phyloP scores from a whole-genome alignment of 2,329 filamentous ascomycete genomes.

The Phialocephala subalpina region DNA sequence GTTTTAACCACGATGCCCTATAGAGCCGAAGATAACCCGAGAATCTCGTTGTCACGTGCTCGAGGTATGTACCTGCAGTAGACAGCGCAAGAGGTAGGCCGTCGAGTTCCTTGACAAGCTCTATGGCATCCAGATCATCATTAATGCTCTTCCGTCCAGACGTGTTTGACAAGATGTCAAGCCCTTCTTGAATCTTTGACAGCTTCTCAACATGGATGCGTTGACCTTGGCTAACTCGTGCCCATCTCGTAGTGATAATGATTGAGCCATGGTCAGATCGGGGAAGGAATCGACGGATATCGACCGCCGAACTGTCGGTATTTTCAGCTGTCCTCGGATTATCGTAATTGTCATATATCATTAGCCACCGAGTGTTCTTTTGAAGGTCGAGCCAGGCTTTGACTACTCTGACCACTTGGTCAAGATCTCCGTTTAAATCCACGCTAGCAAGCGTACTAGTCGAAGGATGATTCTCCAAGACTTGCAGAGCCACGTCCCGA shows the following conservation, averaged over 20 bases:
- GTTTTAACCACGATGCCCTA: constrained; percentile 21
- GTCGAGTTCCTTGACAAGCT: constrained; percentile 22
- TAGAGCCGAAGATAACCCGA: constrained; percentile 22
- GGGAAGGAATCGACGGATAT: constrained; percentile 20
- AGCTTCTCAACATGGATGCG: constrained; percentile 20
- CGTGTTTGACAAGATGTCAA: constrained; percentile 20
- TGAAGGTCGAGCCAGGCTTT: constrained; percentile 19
- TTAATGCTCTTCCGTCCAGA: constrained; percentile 11
- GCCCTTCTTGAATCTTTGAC: constrained; percentile 13
- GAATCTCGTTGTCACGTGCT: constrained; percentile 18
- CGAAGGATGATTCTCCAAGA: constrained; percentile 18
- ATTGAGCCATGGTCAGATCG: constrained; percentile 21
- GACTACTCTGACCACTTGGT: constrained; percentile 13
- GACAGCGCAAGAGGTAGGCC: constrained; percentile 23
- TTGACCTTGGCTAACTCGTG: constrained; percentile 13
- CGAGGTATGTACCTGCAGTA: constrained; percentile 26
- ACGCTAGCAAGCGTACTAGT: constrained; percentile 4
- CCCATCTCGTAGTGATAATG: constrained; percentile 23
- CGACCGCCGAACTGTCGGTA: constrained; percentile 6
- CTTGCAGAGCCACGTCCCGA: constrained; percentile 24
- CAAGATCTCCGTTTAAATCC: constrained; percentile 15
- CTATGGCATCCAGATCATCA: constrained; percentile 29
- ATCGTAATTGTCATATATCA: no score
- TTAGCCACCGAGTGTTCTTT: constrained; percentile 21
- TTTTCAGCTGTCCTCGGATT: constrained; percentile 17